Conservation (phyloP, 345 rosid genomes). For the Jatropha curcas region DNA sequence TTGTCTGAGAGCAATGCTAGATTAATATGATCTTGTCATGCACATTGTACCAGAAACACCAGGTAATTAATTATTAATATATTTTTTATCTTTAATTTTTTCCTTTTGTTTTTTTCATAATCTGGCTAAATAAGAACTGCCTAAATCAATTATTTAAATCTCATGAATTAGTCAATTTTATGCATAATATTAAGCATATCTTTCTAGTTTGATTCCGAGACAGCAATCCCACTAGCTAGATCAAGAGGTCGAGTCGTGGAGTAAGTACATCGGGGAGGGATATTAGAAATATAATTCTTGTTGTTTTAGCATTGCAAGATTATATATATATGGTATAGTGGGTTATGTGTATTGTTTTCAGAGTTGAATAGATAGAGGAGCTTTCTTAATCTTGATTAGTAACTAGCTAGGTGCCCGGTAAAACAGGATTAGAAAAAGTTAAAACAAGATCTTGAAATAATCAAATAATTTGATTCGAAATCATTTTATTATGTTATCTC, state of each 20-base stretch:
- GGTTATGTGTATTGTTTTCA: conserved; percentile 19
- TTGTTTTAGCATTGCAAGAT: conserved; percentile 19
- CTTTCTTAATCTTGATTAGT: conserved; percentile 3
- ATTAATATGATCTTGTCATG: conserved; percentile 14
- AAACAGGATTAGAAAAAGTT: background rate
- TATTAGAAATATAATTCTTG: too few relatives aligned
- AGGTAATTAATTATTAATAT: conserved; percentile 13
- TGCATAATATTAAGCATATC: too few relatives aligned
- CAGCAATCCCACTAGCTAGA: too few relatives aligned
- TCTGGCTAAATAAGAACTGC: background rate
- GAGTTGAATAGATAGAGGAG: background rate
- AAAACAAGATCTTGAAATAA: conserved; percentile 4
- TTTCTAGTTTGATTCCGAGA: too few relatives aligned
- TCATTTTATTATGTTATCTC: conserved; percentile 1
- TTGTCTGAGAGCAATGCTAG: conserved; percentile 22
- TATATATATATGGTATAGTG: conserved; percentile 17
- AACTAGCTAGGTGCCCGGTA: background rate
- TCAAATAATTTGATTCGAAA: background rate
- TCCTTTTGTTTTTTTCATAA: background rate
- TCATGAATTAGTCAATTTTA: too few relatives aligned
- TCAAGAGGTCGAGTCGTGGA: too few relatives aligned
- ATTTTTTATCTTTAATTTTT: background rate
- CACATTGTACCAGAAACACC: conserved; percentile 8
- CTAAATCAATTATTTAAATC: too few relatives aligned
- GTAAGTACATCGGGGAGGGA: too few relatives aligned